A percentile compares a stretch with the other conserved stretches of the same genome.
phyloP scores from a whole-genome alignment of 108 stramenopile genomes.

The Skeletonema tropicum region DNA sequence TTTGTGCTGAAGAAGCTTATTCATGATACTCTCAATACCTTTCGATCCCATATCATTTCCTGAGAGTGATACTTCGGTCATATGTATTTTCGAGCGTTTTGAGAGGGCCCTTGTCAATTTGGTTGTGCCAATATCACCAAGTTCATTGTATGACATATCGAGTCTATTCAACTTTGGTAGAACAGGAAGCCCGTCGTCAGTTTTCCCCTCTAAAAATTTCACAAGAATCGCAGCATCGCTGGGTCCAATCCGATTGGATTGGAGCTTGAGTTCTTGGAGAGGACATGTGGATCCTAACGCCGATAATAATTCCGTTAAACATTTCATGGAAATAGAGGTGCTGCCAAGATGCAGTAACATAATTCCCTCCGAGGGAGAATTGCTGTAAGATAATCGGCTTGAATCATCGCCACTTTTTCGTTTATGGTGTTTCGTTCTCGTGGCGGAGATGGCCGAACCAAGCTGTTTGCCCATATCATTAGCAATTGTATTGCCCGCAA shows the following conservation, averaged over 20 bases:
- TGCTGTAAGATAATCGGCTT: not conserved
- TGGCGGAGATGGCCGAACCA: conserved; percentile 72
- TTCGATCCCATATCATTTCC: conserved; percentile 71
- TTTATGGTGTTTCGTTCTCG: conserved; percentile 15
- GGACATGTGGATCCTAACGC: conserved; percentile 72
- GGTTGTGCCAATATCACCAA: conserved; percentile 80
- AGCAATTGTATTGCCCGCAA: conserved; percentile 77
- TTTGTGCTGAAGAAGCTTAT: conserved; percentile 81
- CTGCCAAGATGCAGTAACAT: conserved; percentile 76
- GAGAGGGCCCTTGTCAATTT: conserved; percentile 74
- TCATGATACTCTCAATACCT: conserved; percentile 87
- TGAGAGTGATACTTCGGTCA: conserved; percentile 75
- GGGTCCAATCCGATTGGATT: conserved; percentile 77
- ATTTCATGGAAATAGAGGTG: conserved; percentile 57
- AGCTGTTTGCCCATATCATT: conserved; percentile 60
- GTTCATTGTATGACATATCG: conserved; percentile 81
- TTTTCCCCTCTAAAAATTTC: conserved; percentile 70
- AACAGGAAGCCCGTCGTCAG: conserved; percentile 44
- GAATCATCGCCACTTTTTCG: conserved; percentile 23
- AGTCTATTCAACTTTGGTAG: conserved; percentile 78
- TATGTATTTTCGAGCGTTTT: conserved; percentile 55
- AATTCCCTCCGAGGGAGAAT: conserved; percentile 50
- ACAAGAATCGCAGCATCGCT: conserved; percentile 63
- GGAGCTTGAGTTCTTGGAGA: conserved; percentile 72
- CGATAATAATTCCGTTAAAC: conserved; percentile 58